phyloP scores from a whole-genome alignment of 75 land plant genomes.

The Cryptomeria japonica region DNA sequence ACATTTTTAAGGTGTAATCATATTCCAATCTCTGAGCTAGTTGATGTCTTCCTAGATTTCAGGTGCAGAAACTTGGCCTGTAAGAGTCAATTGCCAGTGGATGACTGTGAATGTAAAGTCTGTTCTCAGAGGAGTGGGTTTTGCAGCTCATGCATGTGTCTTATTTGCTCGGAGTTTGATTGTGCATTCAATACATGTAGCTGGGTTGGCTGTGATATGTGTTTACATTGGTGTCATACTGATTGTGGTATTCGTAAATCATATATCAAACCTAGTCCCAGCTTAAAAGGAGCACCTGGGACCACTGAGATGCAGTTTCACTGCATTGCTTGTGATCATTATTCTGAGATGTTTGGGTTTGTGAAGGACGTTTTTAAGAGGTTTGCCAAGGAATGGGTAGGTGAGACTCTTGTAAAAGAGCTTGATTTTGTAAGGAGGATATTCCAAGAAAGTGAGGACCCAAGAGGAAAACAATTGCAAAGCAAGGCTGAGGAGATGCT shows the following conservation, averaged over 20 bases:
- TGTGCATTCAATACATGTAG: conserved; percentile 88
- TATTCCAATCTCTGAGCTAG: conserved; percentile 48
- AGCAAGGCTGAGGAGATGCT: conserved; percentile 71
- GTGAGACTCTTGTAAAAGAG: conserved; percentile 72
- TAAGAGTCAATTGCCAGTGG: conserved; percentile 73
- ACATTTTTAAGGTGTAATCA: conserved; percentile 48
- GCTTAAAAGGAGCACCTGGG: conserved; percentile 63
- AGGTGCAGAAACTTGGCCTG: conserved; percentile 82
- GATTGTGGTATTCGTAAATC: conserved; percentile 79
- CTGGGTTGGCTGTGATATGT: conserved; percentile 99
- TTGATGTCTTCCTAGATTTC: conserved; percentile 67
- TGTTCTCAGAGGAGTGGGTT: conserved; percentile 81
- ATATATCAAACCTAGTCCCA: conserved; percentile 78
- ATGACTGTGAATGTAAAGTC: conserved; percentile 92
- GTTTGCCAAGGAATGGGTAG: conserved; percentile 82
- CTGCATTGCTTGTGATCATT: conserved; percentile 91
- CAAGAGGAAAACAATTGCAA: conserved; percentile 71
- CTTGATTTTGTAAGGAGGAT: conserved; percentile 89
- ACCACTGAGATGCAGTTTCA: conserved; percentile 89
- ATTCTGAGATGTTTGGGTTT: conserved; percentile 96
- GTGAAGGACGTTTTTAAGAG: conserved; percentile 87
- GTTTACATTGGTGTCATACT: conserved; percentile 97
- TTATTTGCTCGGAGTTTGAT: conserved; percentile 87
- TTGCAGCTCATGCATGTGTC: conserved; percentile 96
- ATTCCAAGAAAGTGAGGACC: conserved; percentile 76